These are phyloP conservation scores for Fusarium acutatum DNA, from an alignment of 2,329 filamentous ascomycete genomes.

Conservation along the genomic window DNA sequence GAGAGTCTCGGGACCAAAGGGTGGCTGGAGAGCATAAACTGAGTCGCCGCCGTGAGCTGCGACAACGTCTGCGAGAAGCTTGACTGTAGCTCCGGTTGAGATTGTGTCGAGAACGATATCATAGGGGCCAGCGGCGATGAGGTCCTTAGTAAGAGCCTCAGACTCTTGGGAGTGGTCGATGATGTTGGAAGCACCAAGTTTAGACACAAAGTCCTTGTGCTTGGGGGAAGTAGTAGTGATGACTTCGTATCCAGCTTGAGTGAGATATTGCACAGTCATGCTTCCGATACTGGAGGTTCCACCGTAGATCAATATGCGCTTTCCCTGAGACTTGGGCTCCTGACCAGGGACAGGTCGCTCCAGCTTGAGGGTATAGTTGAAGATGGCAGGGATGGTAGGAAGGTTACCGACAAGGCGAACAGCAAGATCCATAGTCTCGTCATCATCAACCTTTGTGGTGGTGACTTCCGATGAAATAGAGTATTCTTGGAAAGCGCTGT, in stretches of 20 bases:
- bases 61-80: conserved; percentile 21
- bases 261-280: conserved; percentile 25
- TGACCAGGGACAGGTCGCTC: conserved; percentile 6
- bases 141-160: background rate
- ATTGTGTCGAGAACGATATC: conserved; percentile 25
- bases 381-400: conserved; percentile 25
- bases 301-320: conserved; percentile 23
- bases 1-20: conserved; percentile 18
- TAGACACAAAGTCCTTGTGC: conserved; percentile 20
- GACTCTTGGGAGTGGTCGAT: conserved; percentile 9
- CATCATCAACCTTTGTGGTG: conserved; percentile 15
- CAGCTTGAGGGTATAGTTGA: conserved; percentile 21
- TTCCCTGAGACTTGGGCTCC: conserved; percentile 2
- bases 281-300: conserved; percentile 32
- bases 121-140: conserved; percentile 16
- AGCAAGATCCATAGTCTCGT: conserved; percentile 14
- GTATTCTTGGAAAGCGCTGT: conserved; percentile 27
- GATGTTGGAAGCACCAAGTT: conserved; percentile 12
- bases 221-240: conserved; percentile 30
- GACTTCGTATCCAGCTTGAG: conserved; percentile 28
- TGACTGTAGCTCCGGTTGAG: conserved; percentile 19
- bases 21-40: conserved; percentile 27
- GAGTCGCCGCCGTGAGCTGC: conserved; percentile 18
- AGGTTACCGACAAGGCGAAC: conserved; percentile 30
- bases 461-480: conserved; percentile 4